These are phyloP conservation scores for Lepiota brunneoincarnata DNA, from an alignment of 768 basidiomycete genomes.

Conservation along the genomic window DNA sequence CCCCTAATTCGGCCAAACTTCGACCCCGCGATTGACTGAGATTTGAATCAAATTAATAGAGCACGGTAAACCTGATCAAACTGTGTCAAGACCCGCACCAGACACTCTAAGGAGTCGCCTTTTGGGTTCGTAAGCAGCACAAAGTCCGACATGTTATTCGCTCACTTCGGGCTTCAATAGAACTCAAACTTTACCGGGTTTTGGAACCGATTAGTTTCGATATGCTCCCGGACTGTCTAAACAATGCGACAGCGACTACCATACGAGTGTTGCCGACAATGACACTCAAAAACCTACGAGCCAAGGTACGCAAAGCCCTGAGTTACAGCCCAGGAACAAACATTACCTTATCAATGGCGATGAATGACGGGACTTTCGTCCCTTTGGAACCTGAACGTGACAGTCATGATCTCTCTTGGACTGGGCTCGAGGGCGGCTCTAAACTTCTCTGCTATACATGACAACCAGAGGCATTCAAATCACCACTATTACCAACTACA, in stretches of 20 bases:
- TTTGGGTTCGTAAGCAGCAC: constrained; percentile 44
- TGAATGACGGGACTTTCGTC: constrained; percentile 45
- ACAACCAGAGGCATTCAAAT: constrained; percentile 15
- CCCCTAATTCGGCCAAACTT: background rate
- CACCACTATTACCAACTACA: constrained; percentile 5
- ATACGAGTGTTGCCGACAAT: constrained; percentile 68
- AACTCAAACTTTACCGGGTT: constrained; percentile 22
- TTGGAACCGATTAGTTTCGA: background rate
- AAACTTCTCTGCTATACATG: constrained; percentile 32
- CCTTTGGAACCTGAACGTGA: constrained; percentile 49
- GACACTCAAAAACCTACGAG: constrained; percentile 59
- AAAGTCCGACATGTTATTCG: background rate
- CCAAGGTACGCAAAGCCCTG: constrained; percentile 57
- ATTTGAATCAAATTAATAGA: constrained; percentile 33
- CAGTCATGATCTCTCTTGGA: constrained; percentile 60
- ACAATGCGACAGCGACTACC: constrained; percentile 19
- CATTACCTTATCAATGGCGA: constrained; percentile 53
- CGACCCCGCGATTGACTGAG: background rate
- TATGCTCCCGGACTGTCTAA: constrained; percentile 11
- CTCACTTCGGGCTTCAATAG: constrained; percentile 9
- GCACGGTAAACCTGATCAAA: constrained; percentile 51
- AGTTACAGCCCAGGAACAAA: constrained; percentile 28
- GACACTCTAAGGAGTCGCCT: constrained; percentile 60
- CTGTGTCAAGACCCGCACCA: constrained; percentile 24
- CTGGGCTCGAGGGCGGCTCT: constrained; percentile 62